phyloP scores from a whole-genome alignment of 2,329 filamentous ascomycete genomes.

The Aspergillus ochraceoroseus region DNA sequence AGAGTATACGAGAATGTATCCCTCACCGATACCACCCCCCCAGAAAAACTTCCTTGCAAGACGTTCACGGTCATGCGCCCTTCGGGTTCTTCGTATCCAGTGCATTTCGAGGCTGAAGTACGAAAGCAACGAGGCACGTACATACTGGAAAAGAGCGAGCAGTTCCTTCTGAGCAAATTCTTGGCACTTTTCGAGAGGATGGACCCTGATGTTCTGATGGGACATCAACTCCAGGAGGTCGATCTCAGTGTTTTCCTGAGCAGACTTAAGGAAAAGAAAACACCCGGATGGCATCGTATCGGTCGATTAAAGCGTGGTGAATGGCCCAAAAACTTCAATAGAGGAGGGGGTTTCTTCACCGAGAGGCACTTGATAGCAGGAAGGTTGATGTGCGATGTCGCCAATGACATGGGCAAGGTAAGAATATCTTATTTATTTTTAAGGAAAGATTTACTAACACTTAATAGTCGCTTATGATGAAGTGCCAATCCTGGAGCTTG shows the following conservation, averaged over 20 bases:
- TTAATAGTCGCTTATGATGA: slow-evolving; percentile 74
- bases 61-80: slow-evolving; percentile 91
- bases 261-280: slow-evolving; percentile 82
- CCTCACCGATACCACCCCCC: slow-evolving; percentile 78
- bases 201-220: slow-evolving; percentile 89
- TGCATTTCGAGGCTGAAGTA: slow-evolving; percentile 76
- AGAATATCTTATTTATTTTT: slow-evolving; percentile 4
- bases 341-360: slow-evolving; percentile 82
- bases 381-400: slow-evolving; percentile 84
- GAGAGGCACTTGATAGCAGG: slow-evolving; percentile 87
- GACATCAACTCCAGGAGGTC: slow-evolving; percentile 93
- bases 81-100: slow-evolving; percentile 67
- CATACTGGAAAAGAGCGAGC: slow-evolving; percentile 76
- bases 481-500: slow-evolving; percentile 96
- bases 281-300: slow-evolving; percentile 88
- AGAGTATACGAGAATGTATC: slow-evolving; percentile 88
- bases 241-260: slow-evolving; percentile 89
- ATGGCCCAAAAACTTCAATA: slow-evolving; percentile 84
- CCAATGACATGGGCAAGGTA: slow-evolving; percentile 87
- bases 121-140: slow-evolving; percentile 71
- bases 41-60: slow-evolving; percentile 81
- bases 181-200: slow-evolving; percentile 79
- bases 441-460: slow-evolving; percentile 23
- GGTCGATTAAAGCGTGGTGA: slow-evolving; percentile 75
- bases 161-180: slow-evolving; percentile 80